Conservation (phyloP, 768 basidiomycete genomes). For the Rhizopogon rudus region DNA sequence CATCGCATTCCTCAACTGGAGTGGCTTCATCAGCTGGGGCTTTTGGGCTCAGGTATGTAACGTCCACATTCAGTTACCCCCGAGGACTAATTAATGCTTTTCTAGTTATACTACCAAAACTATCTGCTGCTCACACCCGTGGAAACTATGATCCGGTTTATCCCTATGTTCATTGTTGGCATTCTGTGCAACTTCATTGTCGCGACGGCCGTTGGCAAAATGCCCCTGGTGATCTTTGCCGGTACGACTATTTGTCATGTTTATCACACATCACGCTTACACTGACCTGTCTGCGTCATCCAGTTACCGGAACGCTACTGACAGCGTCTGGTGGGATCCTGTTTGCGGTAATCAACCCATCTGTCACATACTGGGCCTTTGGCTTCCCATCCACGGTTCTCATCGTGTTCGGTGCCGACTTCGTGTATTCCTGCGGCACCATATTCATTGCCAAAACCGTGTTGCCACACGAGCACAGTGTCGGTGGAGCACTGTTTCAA, state of each 20-base stretch:
- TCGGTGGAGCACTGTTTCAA: conserved; percentile 73
- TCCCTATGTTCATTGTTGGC: conserved; percentile 71
- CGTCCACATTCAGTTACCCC: conserved; percentile 14
- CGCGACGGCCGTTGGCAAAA: conserved; percentile 48
- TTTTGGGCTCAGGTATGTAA: conserved; percentile 43
- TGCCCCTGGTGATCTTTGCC: conserved; percentile 53
- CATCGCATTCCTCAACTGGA: conserved; percentile 64
- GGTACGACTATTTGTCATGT: conserved; percentile 29
- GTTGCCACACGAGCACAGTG: conserved; percentile 65
- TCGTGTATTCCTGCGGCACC: conserved; percentile 69
- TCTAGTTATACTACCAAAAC: conserved; percentile 67
- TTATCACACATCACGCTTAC: not conserved
- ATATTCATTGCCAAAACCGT: conserved; percentile 70
- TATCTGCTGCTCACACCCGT: conserved; percentile 53
- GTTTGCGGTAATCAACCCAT: conserved; percentile 61
- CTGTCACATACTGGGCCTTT: conserved; percentile 65
- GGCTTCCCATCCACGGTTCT: conserved; percentile 65
- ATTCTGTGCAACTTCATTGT: conserved; percentile 60
- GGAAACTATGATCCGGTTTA: conserved; percentile 55
- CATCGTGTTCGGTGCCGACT: conserved; percentile 72
- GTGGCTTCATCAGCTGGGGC: conserved; percentile 48
- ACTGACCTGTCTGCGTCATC: not conserved
- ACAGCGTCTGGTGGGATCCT: conserved; percentile 57
- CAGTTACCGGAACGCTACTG: conserved; percentile 50
- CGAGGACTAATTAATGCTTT: not conserved